These are phyloP conservation scores for Flaveria sonorensis DNA, from an alignment of 129 eudicot species.

Conservation along the genomic window DNA sequence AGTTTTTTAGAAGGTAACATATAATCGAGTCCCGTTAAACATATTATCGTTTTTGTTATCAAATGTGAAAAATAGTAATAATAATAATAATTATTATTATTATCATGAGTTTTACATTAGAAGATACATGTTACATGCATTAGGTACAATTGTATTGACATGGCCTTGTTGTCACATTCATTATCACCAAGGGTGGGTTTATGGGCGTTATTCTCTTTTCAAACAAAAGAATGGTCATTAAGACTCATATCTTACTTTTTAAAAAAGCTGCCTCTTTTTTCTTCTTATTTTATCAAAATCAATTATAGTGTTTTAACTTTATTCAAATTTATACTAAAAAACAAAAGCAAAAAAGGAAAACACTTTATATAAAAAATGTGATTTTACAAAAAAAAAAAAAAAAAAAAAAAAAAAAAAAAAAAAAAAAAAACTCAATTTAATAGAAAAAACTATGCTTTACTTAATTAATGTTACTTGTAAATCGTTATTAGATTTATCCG, in stretches of 20 bases:
- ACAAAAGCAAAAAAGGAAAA: background rate
- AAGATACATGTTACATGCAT: slow-evolving; percentile 9
- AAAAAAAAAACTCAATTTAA: background rate
- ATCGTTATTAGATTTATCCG: too few relatives aligned
- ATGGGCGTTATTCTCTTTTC: slow-evolving; percentile 30
- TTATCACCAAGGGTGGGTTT: slow-evolving; percentile 41
- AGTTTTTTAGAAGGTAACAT: too few relatives aligned
- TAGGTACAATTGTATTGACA: slow-evolving; percentile 15
- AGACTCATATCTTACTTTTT: slow-evolving; percentile 23
- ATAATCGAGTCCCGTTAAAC: background rate
- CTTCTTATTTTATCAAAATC: slow-evolving; percentile 12
- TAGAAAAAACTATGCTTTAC: too few relatives aligned
- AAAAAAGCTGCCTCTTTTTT: slow-evolving; percentile 20
- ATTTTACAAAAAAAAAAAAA: background rate
- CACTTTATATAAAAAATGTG: background rate
- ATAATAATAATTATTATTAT: too few relatives aligned
- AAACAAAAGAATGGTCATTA: slow-evolving; percentile 35
- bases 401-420: background rate
- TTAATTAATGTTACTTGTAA: too few relatives aligned
- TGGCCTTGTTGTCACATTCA: slow-evolving; percentile 40
- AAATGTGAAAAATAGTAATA: background rate
- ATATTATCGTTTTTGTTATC: background rate
- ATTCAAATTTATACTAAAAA: background rate
- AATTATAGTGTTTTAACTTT: slow-evolving; percentile 9
- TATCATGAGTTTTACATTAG: background rate